phyloP scores from a whole-genome alignment of 2,329 filamentous ascomycete genomes.

The Hirsutella thompsonii region DNA sequence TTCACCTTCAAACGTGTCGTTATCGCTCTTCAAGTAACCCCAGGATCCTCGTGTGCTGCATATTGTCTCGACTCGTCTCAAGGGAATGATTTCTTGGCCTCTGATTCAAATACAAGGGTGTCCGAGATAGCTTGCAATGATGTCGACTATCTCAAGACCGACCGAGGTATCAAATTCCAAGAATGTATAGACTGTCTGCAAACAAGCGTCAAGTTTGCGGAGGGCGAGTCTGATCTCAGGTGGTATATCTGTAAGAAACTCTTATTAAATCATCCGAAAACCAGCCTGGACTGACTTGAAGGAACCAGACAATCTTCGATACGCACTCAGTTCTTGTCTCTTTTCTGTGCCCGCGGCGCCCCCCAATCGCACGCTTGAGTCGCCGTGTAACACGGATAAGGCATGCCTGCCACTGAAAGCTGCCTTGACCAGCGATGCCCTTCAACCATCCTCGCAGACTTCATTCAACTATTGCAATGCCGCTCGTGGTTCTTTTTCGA shows the following conservation, averaged over 20 bases:
- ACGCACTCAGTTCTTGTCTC: conserved; percentile 32
- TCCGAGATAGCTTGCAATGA: conserved; percentile 35
- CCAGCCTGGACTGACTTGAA: background rate
- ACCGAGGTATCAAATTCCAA: conserved; percentile 30
- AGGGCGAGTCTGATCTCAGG: conserved; percentile 24
- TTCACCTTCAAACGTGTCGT: conserved; percentile 7
- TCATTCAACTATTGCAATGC: conserved; percentile 29
- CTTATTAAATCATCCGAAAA: too few species aligned
- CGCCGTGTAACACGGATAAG: conserved; percentile 28
- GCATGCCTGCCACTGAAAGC: conserved; percentile 27
- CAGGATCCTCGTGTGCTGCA: conserved; percentile 35
- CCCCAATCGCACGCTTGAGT: conserved; percentile 16
- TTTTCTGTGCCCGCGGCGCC: conserved; percentile 22
- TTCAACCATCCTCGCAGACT: conserved; percentile 9
- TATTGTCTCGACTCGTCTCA: conserved; percentile 28
- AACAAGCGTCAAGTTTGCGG: conserved; percentile 26
- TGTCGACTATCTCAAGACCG: conserved; percentile 21
- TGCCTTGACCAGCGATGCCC: conserved; percentile 20
- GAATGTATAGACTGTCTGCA: conserved; percentile 33
- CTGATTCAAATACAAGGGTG: conserved; percentile 26
- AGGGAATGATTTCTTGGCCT: conserved; percentile 18
- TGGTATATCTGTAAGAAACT: conserved; percentile 38
- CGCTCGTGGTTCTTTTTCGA: conserved; percentile 18
- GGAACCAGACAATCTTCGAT: conserved; percentile 35
- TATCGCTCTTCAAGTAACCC: conserved; percentile 30